Evolutionary conservation across 257 asterid genomes (phyloP), one percentile per base, ranked within the genome.

Genomic region (Nicotiana benthamiana): DNA sequence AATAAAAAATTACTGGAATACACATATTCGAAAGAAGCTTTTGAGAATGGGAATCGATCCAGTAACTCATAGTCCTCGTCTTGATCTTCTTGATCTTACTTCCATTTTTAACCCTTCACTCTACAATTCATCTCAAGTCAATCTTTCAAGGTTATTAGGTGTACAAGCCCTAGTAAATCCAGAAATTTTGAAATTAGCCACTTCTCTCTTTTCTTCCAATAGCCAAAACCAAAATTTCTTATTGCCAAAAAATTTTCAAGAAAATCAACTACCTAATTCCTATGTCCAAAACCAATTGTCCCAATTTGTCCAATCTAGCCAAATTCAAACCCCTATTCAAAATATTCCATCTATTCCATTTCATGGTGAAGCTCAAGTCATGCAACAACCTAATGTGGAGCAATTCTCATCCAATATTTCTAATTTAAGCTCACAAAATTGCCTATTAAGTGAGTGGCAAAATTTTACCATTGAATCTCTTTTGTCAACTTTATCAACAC

Each of bases 1-100:
- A 46, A 92, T 94, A 64, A 94, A 94, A 81, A 93, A 93, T 80
- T 93, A 85, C 27, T 94, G 98, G 98, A 94, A 94, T 87, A 91
- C 97, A 0, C 92, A 89, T 87, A 87, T 92, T 20, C 66, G 97
- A 0, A 94, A 92, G 80, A 89, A 90, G 82, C 95, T 94, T 51
- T 85, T 94, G 1, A 85, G 92, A 18, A 92, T 91, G 98, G 98
- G 98, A 70, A 91, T 91, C 26, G 98, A 94, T 62, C 98, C 98
- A 0, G 90, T 92, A 6, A 94, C 98, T 0, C 98, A 94, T 83
- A 87, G 78, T 61, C 97, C 98, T 28, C 91, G 93, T 0, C 92
- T 91, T 13, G 96, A 92, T 83, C 97, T 92, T 79, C 94, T 93
- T 30, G 93, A 93, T 40, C 89, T 92, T 81, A 87, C 94, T 52